Conservation (phyloP, 371 early-diverging fungal genomes). For the Mortierella sp. region DNA sequence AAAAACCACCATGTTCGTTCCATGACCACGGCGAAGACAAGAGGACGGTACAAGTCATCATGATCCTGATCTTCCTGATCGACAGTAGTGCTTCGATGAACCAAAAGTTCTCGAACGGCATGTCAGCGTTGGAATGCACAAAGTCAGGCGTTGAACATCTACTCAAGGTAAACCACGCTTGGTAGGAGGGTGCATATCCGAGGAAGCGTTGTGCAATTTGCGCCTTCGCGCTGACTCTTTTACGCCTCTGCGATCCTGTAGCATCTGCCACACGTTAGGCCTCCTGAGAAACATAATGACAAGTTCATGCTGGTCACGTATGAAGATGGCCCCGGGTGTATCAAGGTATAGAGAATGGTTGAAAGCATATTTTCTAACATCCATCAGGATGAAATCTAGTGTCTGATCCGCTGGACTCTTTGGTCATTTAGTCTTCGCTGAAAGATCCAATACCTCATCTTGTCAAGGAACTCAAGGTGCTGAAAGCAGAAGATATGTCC, state of each 20-base stretch:
- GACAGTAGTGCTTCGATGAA: constrained; percentile 84
- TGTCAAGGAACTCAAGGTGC: constrained; percentile 62
- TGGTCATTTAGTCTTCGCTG: constrained; percentile 46
- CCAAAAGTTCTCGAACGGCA: constrained; percentile 61
- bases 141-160: constrained; percentile 78
- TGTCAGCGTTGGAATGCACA: constrained; percentile 71
- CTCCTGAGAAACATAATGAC: constrained; percentile 57
- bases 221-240: too few relatives aligned
- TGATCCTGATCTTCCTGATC: constrained; percentile 69
- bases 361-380: not conserved
- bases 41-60: constrained; percentile 9
- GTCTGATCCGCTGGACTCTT: not conserved
- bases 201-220: too few relatives aligned
- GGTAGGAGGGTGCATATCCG: too few relatives aligned
- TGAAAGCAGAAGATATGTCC: constrained; percentile 68
- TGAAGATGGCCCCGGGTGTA: constrained; percentile 55
- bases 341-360: constrained; percentile 46
- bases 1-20: too few relatives aligned
- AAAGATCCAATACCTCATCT: constrained; percentile 61
- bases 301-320: constrained; percentile 77
- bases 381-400: too few relatives aligned
- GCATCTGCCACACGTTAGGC: constrained; percentile 56
- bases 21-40: not conserved
- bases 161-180: constrained; percentile 66
- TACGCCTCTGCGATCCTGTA: constrained; percentile 11